Evolutionary conservation across 805 yeast genomes (phyloP).

Genomic region (Nakazawaea wyomingensis): DNA sequence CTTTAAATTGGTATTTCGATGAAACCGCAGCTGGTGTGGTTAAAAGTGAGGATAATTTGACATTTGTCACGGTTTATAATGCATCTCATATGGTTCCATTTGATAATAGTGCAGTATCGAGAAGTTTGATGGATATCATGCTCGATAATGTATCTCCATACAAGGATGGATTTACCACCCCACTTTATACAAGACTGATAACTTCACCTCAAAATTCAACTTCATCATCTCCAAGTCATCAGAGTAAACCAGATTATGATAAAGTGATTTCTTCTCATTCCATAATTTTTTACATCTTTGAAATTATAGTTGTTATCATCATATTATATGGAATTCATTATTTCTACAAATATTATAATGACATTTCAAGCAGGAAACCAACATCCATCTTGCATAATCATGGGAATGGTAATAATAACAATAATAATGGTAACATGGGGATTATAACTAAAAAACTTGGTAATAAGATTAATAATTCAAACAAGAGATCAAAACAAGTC

Average conservation of each 20-base stretch:
- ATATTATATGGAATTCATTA: constrained; percentile 20
- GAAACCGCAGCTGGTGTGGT: constrained; percentile 33
- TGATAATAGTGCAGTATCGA: constrained; percentile 64
- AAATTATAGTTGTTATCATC: constrained; percentile 18
- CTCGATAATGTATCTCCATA: constrained; percentile 26
- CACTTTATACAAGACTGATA: constrained; percentile 19
- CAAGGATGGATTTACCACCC: constrained; percentile 20
- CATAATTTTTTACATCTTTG: constrained; percentile 19
- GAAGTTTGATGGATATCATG: constrained; percentile 62
- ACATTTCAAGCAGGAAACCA: constrained; percentile 14
- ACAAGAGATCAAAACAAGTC: constrained; percentile 27
- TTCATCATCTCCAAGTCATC: neutral
- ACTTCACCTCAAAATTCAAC: neutral
- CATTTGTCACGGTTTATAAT: constrained; percentile 66
- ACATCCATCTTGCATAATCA: constrained; percentile 15
- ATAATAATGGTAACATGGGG: too few species aligned
- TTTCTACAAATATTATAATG: constrained; percentile 19
- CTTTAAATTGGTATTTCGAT: constrained; percentile 40
- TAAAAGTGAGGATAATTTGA: constrained; percentile 58
- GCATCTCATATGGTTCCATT: constrained; percentile 94
- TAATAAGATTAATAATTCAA: constrained; percentile 1
- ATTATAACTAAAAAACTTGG: too few species aligned
- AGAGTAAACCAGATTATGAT: neutral
- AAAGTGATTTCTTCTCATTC: constrained; percentile 6
- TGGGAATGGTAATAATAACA: neutral